Conservation (phyloP, 2,329 filamentous ascomycete genomes). For the Fusarium chuoi region DNA sequence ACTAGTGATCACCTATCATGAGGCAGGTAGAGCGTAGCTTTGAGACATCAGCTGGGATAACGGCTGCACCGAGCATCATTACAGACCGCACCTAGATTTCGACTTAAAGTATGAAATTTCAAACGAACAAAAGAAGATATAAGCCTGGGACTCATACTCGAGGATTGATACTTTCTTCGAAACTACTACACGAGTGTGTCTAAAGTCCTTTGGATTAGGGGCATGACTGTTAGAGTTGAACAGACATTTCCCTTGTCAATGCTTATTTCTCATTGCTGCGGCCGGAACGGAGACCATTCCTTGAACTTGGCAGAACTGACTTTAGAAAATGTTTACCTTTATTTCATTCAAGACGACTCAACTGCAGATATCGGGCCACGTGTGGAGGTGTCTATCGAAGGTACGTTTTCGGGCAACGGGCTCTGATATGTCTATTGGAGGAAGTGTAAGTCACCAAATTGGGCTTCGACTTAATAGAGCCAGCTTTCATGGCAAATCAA, state of each 20-base stretch:
- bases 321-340: accelerated
- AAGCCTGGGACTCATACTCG: too few species aligned
- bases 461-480: not conserved
- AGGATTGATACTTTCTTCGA: not conserved
- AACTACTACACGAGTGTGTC: too few species aligned
- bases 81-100: not conserved
- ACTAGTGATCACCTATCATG: too few species aligned
- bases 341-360: accelerated
- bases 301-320: not conserved
- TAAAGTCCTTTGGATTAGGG: too few species aligned
- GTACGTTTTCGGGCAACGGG: too few species aligned
- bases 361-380: not conserved
- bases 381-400: not conserved
- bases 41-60: not conserved
- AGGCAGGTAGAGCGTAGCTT: not conserved
- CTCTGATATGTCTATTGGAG: not conserved
- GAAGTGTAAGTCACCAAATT: not conserved
- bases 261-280: too few species aligned
- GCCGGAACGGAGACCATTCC: too few species aligned
- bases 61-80: too few species aligned
- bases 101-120: not conserved
- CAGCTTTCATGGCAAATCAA: not conserved
- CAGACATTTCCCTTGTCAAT: too few species aligned
- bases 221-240: too few species aligned
- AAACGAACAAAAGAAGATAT: not conserved